Evolutionary conservation across 192 early-diverging fungal species (phyloP), one percentile per base, ranked within the genome.

Genomic region (Linnemannia schmuckeri): DNA sequence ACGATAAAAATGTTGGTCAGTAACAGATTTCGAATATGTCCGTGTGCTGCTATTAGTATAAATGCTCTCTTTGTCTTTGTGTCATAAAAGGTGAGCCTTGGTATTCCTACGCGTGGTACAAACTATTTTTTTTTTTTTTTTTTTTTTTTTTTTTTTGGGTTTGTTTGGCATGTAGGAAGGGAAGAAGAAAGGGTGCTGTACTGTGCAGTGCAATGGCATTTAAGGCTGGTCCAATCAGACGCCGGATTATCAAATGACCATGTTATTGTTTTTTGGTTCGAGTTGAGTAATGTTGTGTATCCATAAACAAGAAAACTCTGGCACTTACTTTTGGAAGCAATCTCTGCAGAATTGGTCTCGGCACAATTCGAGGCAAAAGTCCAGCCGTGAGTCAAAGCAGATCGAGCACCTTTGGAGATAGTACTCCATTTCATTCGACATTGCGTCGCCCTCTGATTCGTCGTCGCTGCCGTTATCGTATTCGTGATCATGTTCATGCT

Each of bases 381-480:
- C 92, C 46, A 93, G 70, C 8, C 81, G 87, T 37, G 90, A 83
- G 81, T 93, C 91, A 88, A 93, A 93, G 79, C 92, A 93, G 73
- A 93, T 93, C 38, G 91, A 92, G 41, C 92, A 93, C 18, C 91
- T 76, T 52, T 92, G 90, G 12, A 92, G 72, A 88, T 89, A 93
- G 72, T 84, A 90, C 73, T 93, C 92, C 72, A 93, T 89, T 17
- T 90, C 91, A 52, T 89, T 72, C 35, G 24, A 73, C 7, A 72
- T 72, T 22, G 78, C 71, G 18, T 88, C 87, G 49, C 75, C 78
- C 7, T 82, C 88, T 38, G 74, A 79, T 3, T 79, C 88, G 7
- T 82, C 82, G 68, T 89, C 88, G 37, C 85, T 87, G 20, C 77
- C 73, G 27, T 78, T 75, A 33, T 80, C 82, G 13, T 82, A 78